Evolutionary conservation across 169 alveolate species (phyloP).

Genomic region (Eimeria falciformis): DNA sequence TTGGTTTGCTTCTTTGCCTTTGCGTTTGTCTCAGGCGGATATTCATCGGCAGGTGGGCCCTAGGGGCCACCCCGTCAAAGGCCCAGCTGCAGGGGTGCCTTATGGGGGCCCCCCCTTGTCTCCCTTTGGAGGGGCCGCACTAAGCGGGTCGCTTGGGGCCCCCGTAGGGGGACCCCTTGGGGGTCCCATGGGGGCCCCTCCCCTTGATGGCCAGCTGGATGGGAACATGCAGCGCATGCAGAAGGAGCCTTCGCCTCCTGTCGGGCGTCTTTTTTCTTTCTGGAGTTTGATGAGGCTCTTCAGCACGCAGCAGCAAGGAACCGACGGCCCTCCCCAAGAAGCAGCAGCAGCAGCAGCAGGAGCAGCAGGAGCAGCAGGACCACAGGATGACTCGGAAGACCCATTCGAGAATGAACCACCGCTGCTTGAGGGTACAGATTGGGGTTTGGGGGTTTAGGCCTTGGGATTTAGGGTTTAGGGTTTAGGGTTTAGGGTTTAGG

Average conservation of each 20-base stretch:
- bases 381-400: background rate
- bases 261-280: background rate
- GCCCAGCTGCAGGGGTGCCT: background rate
- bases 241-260: background rate
- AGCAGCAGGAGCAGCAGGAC: conserved; percentile 21
- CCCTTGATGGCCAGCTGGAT: background rate
- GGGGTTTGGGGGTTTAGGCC: background rate
- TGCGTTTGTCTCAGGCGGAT: background rate
- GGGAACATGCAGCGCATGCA: background rate
- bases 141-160: background rate
- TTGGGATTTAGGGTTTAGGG: background rate
- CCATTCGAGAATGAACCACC: conserved; percentile 3
- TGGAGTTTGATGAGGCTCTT: background rate
- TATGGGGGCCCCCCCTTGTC: background rate
- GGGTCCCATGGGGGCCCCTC: background rate
- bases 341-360: conserved; percentile 17
- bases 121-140: background rate
- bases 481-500: background rate
- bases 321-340: too few species aligned
- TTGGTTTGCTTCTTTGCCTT: background rate
- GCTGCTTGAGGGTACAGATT: background rate
- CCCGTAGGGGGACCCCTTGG: background rate
- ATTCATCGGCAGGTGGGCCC: background rate
- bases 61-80: background rate
- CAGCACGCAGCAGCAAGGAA: background rate